These are phyloP conservation scores for Teunomyces cretensis DNA, from an alignment of 805 yeast genomes.

Conservation along the genomic window DNA sequence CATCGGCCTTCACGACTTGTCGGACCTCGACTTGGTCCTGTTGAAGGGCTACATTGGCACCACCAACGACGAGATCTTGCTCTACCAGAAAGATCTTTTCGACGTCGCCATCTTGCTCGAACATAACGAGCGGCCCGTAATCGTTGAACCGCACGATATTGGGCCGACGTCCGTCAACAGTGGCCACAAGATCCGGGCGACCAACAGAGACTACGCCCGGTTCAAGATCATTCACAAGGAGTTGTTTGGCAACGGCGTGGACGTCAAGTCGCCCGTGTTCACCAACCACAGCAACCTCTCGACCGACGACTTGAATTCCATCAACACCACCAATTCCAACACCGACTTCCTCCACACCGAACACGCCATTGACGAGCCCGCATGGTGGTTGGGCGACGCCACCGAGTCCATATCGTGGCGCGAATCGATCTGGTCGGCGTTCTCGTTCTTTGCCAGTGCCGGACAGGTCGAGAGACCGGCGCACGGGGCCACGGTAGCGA, in stretches of 20 bases:
- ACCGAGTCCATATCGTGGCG: constrained; percentile 55
- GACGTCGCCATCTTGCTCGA: constrained; percentile 42
- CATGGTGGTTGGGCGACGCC: constrained; percentile 44
- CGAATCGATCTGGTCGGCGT: constrained; percentile 64
- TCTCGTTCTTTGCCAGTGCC: constrained; percentile 87
- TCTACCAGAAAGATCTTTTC: constrained; percentile 51
- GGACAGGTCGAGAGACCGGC: constrained; percentile 46
- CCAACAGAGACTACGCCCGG: constrained; percentile 37
- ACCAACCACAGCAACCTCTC: constrained; percentile 15
- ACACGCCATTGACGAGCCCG: constrained; percentile 24
- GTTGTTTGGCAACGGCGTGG: constrained; percentile 2
- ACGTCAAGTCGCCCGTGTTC: constrained; percentile 2
- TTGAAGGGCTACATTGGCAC: constrained; percentile 52
- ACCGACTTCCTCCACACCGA: constrained; percentile 5
- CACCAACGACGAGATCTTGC: constrained; percentile 65
- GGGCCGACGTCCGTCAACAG: constrained; percentile 9
- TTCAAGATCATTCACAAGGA: constrained; percentile 33
- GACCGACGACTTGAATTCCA: constrained; percentile 29
- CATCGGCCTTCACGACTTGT: constrained; percentile 58
- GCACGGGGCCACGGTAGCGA: background rate
- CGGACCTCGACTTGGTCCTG: constrained; percentile 17
- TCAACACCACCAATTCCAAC: constrained; percentile 28
- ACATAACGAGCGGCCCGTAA: constrained; percentile 11
- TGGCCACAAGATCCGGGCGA: constrained; percentile 22
- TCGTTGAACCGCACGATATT: constrained; percentile 9